Evolutionary conservation across 2,329 filamentous ascomycete genomes (phyloP).

Genomic region (Xylariales sp.): DNA sequence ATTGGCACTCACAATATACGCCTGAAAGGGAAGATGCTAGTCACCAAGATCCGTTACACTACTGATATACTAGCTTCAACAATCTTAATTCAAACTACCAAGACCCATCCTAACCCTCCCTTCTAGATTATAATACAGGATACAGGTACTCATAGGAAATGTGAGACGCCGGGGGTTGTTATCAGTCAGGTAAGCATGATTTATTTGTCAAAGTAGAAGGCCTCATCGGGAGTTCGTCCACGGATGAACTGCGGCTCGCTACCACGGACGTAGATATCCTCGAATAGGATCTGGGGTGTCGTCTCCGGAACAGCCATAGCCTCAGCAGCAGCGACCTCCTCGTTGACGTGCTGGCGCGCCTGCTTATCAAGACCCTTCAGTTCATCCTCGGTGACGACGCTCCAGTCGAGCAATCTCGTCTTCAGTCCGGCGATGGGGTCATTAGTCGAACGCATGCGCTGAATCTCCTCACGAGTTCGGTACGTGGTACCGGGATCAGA

Average conservation of each 20-base stretch:
- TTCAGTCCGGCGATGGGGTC: constrained; percentile 97
- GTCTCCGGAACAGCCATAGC: constrained; percentile 76
- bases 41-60: too few relatives aligned
- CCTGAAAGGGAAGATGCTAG: too few relatives aligned
- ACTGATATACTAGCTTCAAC: constrained; percentile 1
- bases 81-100: constrained; percentile 8
- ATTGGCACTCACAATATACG: too few relatives aligned
- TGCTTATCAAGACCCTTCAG: constrained; percentile 96
- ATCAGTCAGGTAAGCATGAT: constrained; percentile 1
- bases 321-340: constrained; percentile 87
- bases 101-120: constrained; percentile 9
- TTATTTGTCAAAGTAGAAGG: constrained; percentile 74
- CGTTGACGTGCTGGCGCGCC: constrained; percentile 77
- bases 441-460: constrained; percentile 98
- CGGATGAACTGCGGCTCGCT: constrained; percentile 84
- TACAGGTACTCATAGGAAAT: constrained; percentile 7
- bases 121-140: constrained; percentile 13
- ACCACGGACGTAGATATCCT: constrained; percentile 92
- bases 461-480: constrained; percentile 98
- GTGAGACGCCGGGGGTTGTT: constrained; percentile 2
- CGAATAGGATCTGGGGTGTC: constrained; percentile 78
- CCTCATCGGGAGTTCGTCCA: constrained; percentile 86
- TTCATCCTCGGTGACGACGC: constrained; percentile 85
- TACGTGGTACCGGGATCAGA: constrained; percentile 99
- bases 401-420: constrained; percentile 97